Evolutionary conservation across 768 basidiomycete species (phyloP), one percentile per base, ranked within the genome.

Genomic region (Tricholoma matsutake): DNA sequence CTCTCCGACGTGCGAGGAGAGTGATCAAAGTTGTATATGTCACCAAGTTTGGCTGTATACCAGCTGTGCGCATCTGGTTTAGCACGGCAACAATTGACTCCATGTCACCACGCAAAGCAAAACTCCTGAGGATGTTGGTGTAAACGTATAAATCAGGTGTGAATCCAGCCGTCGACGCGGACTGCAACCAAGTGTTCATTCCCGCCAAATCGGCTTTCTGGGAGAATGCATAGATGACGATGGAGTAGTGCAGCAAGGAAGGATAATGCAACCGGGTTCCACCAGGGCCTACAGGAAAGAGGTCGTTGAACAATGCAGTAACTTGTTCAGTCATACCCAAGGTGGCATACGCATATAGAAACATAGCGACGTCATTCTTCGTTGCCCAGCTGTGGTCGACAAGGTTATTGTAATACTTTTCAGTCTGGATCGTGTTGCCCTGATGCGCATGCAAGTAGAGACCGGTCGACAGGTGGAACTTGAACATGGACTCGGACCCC

Each of bases 21-120:
- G 80, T 73, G 64, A 95, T 81, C 59, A 93, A 75, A 7, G 79
- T 81, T 9, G 88, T 90, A 69, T 91, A 95, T 9, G 85, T 76
- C 39, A 81, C 74, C 6, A 63, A 67, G 53, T 82, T 80, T 7
- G 86, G 86, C 37, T 66, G 57, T 18, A 86, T 57, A 1, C 80
- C 78, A 3, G 76, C 74, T 2, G 69, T 64, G 51, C 81, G 80
- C 90, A 96, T 91, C 69, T 86, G 81, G 35, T 82, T 70, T 60
- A 92, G 75, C 6, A 87, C 70, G 8, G 71, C 64, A 14, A 77
- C 71, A 54, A 88, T 78, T 14, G 81, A 74, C 11, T 79, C 73
- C n/a, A 86, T 63, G 61, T 89, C 86, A 14, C 83, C 84, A 11
- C 77, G 76, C 39, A 72, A 69, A 10, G 85, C 81, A 64, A 88